Conservation (phyloP, 1,284 basidiomycete genomes). For the Ustilago nuda region DNA sequence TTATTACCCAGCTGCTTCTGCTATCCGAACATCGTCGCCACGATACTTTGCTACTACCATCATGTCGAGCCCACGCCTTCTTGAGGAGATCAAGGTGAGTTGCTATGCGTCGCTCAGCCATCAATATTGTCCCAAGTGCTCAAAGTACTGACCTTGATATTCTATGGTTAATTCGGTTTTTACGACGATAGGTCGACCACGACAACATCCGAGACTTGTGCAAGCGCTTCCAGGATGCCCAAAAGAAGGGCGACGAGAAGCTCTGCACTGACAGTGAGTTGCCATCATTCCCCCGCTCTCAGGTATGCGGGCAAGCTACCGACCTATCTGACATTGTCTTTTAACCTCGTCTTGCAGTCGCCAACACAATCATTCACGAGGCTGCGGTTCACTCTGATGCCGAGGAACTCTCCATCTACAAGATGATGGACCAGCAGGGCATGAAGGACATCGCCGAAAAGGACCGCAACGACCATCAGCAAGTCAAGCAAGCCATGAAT, state of each 20-base stretch:
- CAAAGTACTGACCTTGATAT: not conserved
- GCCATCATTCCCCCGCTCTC: not conserved
- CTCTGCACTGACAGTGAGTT: constrained; percentile 31
- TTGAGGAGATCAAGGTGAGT: constrained; percentile 40
- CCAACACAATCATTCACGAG: constrained; percentile 42
- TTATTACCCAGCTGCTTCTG: not conserved
- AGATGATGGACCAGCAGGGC: constrained; percentile 38
- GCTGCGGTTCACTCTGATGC: constrained; percentile 40
- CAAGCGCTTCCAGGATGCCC: constrained; percentile 30
- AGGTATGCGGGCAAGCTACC: not conserved
- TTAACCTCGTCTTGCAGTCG: constrained; percentile 10
- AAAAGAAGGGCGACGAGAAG: constrained; percentile 25
- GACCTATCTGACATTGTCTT: not conserved
- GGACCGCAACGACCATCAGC: constrained; percentile 51
- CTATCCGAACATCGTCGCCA: not conserved
- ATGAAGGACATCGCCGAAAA: constrained; percentile 29
- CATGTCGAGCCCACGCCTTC: constrained; percentile 20
- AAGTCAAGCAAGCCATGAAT: constrained; percentile 54
- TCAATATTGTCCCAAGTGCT: no score
- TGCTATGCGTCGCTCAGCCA: not conserved
- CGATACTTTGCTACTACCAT: constrained; percentile 18
- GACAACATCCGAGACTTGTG: constrained; percentile 55
- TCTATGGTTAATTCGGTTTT: not conserved
- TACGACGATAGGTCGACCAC: constrained; percentile 41
- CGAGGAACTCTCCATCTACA: constrained; percentile 57